Evolutionary conservation across 108 stramenopile genomes (phyloP).

Genomic region (Discostella stelligeroides): DNA sequence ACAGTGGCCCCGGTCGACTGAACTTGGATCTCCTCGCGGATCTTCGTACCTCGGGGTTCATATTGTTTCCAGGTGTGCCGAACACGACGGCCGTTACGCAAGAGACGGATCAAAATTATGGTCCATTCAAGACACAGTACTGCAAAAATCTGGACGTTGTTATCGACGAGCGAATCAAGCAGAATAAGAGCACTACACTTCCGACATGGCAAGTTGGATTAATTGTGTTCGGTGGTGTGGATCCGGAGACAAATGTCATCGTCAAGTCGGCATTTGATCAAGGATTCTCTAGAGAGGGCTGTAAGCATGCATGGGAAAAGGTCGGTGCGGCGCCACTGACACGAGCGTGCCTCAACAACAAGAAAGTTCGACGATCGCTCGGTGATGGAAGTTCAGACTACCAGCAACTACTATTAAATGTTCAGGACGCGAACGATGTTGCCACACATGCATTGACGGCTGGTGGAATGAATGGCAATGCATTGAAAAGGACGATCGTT

Average conservation of each 20-base stretch:
- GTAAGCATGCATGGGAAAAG: slow-evolving; percentile 10
- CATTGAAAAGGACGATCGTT: background rate
- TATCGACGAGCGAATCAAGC: background rate
- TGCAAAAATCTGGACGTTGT: slow-evolving; percentile 12
- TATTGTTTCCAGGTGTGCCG: slow-evolving; percentile 18
- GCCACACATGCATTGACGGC: slow-evolving; percentile 1
- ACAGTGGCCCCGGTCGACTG: too few relatives aligned
- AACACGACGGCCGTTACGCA: too few relatives aligned
- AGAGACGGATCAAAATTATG: too few relatives aligned
- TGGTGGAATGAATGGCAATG: background rate
- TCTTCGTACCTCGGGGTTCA: slow-evolving; percentile 5
- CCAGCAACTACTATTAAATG: background rate
- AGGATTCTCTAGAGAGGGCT: slow-evolving; percentile 16
- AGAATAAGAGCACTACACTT: background rate
- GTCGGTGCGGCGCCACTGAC: slow-evolving; percentile 15
- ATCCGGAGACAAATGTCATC: slow-evolving; percentile 9
- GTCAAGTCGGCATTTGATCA: slow-evolving; percentile 8
- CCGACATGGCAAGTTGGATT: slow-evolving; percentile 6
- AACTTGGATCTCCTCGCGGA: too few relatives aligned
- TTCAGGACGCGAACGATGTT: background rate
- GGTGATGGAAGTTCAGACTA: background rate
- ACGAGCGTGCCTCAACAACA: slow-evolving; percentile 1
- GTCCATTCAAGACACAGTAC: slow-evolving; percentile 1
- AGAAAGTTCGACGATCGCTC: background rate
- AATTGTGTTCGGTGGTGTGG: too few relatives aligned